Evolutionary conservation across 2,329 filamentous ascomycete genomes (phyloP), one percentile per base, ranked within the genome.

Genomic region (Alternaria novae-zelandiae): DNA sequence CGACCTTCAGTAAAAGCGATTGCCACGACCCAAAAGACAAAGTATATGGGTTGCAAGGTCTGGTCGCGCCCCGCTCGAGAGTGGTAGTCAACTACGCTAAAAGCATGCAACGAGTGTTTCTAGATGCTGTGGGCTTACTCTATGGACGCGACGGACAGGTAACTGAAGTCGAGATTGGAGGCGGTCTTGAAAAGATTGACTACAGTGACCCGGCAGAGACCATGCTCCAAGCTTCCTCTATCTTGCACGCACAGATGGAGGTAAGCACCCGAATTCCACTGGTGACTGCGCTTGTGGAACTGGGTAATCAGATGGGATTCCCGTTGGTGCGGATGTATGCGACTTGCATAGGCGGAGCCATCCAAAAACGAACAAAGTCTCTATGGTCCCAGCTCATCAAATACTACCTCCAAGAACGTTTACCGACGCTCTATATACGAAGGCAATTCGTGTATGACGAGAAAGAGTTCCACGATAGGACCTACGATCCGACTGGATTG

Each of bases 11-110:
- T 20, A 15, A 15, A 41, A 46, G 26, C 13, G 6, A 47, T 15
- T 61, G 58, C 36, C 17, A 56, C 21, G 41, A 61, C 20, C 51
- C 58, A n/a, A 55, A 17, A 45, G 51, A 61, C 20, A 61, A 61
- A 21, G 58, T 61, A 9, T 61, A 45, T 36, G 51, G 58, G 6
- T 32, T 61, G n/a, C 58, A 45, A 26, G 58, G 58, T 47, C 26
- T 50, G 5, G 20, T 45, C 20, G 17, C 17, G 43, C 43, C 43
- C 6, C 8, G 2, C 17, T 12, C 10, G 12, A 20, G 43, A 13
- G 17, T 45, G 1, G 11, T 7, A 12, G 1, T 45, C n/a, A 12
- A 45, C 43, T 45, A 45, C 43, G 43, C 43, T 12, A 45, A 3
- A 12, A 45, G 43, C 9, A 20, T 20, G 17, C 5, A 11, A 20